Conservation (phyloP, 2,329 filamentous ascomycete genomes). For the Xylariaceae sp. region DNA sequence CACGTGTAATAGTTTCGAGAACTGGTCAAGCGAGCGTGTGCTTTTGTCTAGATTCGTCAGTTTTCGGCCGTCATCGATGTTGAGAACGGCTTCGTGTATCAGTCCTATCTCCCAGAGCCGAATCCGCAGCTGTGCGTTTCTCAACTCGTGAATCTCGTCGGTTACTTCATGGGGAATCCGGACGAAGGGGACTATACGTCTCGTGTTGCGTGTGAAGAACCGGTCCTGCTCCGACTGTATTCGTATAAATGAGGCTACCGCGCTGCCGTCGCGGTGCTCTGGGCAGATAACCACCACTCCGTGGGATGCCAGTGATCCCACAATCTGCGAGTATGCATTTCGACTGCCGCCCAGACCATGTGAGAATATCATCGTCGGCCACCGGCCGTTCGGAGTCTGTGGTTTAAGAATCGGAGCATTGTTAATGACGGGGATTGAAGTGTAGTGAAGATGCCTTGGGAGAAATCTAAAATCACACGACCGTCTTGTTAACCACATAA, state of each 20-base stretch:
- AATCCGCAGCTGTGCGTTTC: constrained; percentile 76
- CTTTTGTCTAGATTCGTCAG: constrained; percentile 60
- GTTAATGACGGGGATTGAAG: constrained; percentile 74
- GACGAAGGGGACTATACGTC: constrained; percentile 53
- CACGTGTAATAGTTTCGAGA: constrained; percentile 69
- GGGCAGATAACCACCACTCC: constrained; percentile 82
- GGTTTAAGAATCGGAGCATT: constrained; percentile 69
- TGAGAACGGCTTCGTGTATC: constrained; percentile 70
- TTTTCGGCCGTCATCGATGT: constrained; percentile 64
- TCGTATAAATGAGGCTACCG: constrained; percentile 76
- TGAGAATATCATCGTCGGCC: constrained; percentile 86
- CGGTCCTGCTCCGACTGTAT: constrained; percentile 58
- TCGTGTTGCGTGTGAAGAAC: constrained; percentile 44
- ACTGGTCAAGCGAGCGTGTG: constrained; percentile 62
- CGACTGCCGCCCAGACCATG: constrained; percentile 83
- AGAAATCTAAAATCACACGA: constrained; percentile 57
- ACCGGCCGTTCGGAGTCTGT: constrained; percentile 58
- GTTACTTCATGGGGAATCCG: constrained; percentile 67
- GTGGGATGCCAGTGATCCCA: constrained; percentile 78
- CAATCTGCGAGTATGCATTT: constrained; percentile 86
- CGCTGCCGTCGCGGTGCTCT: constrained; percentile 83
- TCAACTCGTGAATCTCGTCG: constrained; percentile 68
- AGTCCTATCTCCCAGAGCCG: constrained; percentile 81
- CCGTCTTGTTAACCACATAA: constrained; percentile 17
- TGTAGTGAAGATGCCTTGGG: constrained; percentile 75